Conservation (phyloP, 1,284 basidiomycete species). For the Leccinum solheimii region DNA sequence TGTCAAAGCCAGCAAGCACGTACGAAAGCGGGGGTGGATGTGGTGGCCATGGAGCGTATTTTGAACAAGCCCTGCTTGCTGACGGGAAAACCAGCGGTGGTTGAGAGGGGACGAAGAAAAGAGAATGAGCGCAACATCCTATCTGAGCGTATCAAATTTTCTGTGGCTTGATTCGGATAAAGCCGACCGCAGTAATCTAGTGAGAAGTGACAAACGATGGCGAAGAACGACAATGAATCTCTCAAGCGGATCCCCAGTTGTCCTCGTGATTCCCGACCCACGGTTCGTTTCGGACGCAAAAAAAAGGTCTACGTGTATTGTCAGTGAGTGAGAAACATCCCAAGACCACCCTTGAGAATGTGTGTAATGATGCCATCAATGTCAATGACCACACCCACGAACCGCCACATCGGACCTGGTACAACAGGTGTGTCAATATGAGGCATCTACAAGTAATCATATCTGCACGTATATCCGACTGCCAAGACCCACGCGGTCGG, state of each 20-base stretch:
- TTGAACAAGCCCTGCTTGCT: conserved; percentile 15
- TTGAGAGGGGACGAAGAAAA: conserved; percentile 29
- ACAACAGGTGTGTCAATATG: neutral
- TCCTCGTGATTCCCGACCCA: neutral
- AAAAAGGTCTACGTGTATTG: neutral
- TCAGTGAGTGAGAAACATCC: neutral
- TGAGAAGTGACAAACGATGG: neutral
- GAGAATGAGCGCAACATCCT: conserved; percentile 33
- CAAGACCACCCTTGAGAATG: neutral
- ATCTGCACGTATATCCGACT: neutral
- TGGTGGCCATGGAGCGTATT: conserved; percentile 57
- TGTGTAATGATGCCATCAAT: too few species aligned
- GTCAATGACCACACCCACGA: neutral
- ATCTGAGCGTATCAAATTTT: conserved; percentile 14
- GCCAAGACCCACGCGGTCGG: neutral
- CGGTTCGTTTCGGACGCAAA: neutral
- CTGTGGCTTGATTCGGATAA: conserved; percentile 19
- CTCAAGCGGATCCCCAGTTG: neutral
- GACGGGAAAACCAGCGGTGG: conserved; percentile 26
- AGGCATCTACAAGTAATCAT: neutral
- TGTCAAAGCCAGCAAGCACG: conserved; percentile 26
- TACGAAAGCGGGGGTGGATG: conserved; percentile 61
- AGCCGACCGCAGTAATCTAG: conserved; percentile 15
- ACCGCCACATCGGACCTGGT: neutral
- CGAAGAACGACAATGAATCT: neutral